Percentiles rank a stretch among this genome's conserved stretches.
Evolutionary conservation across 352 stramenopile genomes (phyloP).

Genomic region (Pythium chondricola): DNA sequence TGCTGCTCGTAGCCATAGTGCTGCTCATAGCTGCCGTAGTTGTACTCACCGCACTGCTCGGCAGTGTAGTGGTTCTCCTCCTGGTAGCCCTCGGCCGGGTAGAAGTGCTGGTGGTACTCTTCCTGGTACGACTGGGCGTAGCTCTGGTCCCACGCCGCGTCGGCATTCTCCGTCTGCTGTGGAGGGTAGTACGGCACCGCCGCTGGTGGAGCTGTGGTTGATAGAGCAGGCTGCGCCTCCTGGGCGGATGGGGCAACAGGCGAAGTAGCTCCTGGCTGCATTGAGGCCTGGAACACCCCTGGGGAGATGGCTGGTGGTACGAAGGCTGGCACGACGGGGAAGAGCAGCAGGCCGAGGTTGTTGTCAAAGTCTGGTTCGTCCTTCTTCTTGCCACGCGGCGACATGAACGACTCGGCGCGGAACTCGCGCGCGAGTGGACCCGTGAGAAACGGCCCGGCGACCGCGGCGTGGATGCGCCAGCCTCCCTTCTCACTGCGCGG

Average conservation of each 20-base stretch:
- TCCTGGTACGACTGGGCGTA: slow-evolving; percentile 19
- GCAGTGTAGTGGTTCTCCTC: slow-evolving; percentile 14
- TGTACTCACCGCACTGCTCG: slow-evolving; percentile 9
- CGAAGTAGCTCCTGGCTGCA: too few relatives aligned
- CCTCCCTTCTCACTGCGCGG: slow-evolving; percentile 26
- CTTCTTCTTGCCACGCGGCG: slow-evolving; percentile 20
- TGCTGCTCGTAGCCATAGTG: slow-evolving; percentile 10
- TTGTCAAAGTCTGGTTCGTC: slow-evolving; percentile 28
- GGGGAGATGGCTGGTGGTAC: slow-evolving; percentile 12
- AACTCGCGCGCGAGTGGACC: slow-evolving; percentile 32
- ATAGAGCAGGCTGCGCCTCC: too few relatives aligned
- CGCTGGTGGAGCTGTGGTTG: too few relatives aligned
- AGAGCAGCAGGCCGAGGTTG: slow-evolving; percentile 22
- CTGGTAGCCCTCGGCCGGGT: slow-evolving; percentile 12
- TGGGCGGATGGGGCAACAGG: too few relatives aligned
- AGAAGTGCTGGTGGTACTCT: slow-evolving; percentile 10
- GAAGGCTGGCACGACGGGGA: slow-evolving; percentile 29
- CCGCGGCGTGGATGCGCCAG: slow-evolving; percentile 24
- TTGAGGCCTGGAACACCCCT: slow-evolving; percentile 16
- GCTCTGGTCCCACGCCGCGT: neutral
- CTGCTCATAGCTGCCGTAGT: slow-evolving; percentile 16
- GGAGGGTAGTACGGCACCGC: slow-evolving; percentile 8
- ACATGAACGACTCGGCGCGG: slow-evolving; percentile 20
- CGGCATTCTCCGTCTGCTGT: neutral
- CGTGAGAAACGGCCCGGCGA: slow-evolving; percentile 30